These are phyloP conservation scores for Diaporthe destruens DNA, from an alignment of 2,329 filamentous ascomycete genomes.

Conservation along the genomic window DNA sequence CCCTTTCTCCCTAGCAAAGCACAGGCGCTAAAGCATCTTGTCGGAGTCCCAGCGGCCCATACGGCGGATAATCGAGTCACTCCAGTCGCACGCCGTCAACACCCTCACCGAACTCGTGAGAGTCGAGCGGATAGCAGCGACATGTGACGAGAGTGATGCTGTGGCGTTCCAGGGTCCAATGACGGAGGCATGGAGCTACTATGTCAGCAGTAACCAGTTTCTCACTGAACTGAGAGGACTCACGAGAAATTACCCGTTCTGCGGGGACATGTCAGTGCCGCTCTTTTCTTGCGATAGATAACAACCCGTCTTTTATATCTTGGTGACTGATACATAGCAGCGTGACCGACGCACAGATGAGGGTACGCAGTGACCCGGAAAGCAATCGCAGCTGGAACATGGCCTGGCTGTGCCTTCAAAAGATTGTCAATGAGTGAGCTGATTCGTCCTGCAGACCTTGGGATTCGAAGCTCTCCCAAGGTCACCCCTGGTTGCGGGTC, in stretches of 20 bases:
- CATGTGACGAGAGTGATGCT: slow-evolving; percentile 69
- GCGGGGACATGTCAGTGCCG: slow-evolving; percentile 62
- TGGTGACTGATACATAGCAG: too few species aligned
- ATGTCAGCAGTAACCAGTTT: slow-evolving; percentile 77
- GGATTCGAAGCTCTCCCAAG: too few species aligned
- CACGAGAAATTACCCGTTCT: slow-evolving; percentile 76
- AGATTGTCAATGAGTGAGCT: slow-evolving; percentile 75
- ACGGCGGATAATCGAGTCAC: slow-evolving; percentile 70
- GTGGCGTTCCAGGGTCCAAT: slow-evolving; percentile 72
- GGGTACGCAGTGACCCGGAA: slow-evolving; percentile 73
- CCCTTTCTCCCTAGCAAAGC: neutral
- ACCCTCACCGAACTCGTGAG: slow-evolving; percentile 79
- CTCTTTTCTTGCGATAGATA: too few species aligned
- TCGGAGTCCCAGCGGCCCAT: slow-evolving; percentile 50
- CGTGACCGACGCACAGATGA: slow-evolving; percentile 72
- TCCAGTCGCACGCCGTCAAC: slow-evolving; percentile 77
- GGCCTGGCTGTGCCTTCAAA: slow-evolving; percentile 77
- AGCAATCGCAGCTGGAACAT: slow-evolving; percentile 82
- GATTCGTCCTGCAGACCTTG: neutral
- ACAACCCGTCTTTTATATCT: too few species aligned
- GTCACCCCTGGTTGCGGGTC: neutral
- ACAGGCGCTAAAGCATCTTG: neutral
- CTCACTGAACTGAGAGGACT: slow-evolving; percentile 77
- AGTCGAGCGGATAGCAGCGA: slow-evolving; percentile 75
- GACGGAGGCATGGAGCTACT: slow-evolving; percentile 78